Evolutionary conservation across 2,329 filamentous ascomycete species (phyloP).

Genomic region (Talaromyces sp.): DNA sequence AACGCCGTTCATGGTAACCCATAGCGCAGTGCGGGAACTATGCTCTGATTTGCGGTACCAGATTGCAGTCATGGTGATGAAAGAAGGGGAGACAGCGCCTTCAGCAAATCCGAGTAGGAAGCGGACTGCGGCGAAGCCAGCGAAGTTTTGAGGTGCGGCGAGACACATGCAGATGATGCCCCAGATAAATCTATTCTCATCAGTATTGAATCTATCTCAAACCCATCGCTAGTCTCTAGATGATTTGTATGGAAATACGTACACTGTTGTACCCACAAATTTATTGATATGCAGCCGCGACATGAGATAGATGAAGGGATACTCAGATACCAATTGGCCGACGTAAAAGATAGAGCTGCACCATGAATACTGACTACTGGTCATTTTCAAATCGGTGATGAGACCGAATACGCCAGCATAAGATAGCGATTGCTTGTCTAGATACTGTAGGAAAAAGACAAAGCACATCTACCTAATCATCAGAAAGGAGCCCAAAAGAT

Average conservation of each 20-base stretch:
- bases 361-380: slow-evolving; percentile 50
- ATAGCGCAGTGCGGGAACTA: slow-evolving; percentile 33
- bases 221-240: too few relatives aligned
- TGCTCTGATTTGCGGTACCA: slow-evolving; percentile 43
- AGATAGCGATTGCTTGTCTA: slow-evolving; percentile 44
- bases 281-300: slow-evolving; percentile 48
- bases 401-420: slow-evolving; percentile 47
- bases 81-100: slow-evolving; percentile 46
- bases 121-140: slow-evolving; percentile 39
- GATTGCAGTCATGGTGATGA: slow-evolving; percentile 46
- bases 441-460: slow-evolving; percentile 42
- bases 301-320: slow-evolving; percentile 53
- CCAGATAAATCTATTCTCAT: slow-evolving; percentile 38
- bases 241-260: slow-evolving; percentile 17
- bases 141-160: slow-evolving; percentile 40
- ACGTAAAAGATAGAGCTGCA: slow-evolving; percentile 36
- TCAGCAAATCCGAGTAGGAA: slow-evolving; percentile 47
- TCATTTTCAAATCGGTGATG: slow-evolving; percentile 45
- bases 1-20: slow-evolving; percentile 48
- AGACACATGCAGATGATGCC: slow-evolving; percentile 46
- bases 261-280: slow-evolving; percentile 50
- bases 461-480: slow-evolving; percentile 35
- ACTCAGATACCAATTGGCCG: slow-evolving; percentile 47
- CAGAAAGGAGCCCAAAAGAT: neutral
- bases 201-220: neutral